Evolutionary conservation across 2,329 filamentous ascomycete species (phyloP), one percentile per base, ranked within the genome.

Genomic region (Fusarium udum): DNA sequence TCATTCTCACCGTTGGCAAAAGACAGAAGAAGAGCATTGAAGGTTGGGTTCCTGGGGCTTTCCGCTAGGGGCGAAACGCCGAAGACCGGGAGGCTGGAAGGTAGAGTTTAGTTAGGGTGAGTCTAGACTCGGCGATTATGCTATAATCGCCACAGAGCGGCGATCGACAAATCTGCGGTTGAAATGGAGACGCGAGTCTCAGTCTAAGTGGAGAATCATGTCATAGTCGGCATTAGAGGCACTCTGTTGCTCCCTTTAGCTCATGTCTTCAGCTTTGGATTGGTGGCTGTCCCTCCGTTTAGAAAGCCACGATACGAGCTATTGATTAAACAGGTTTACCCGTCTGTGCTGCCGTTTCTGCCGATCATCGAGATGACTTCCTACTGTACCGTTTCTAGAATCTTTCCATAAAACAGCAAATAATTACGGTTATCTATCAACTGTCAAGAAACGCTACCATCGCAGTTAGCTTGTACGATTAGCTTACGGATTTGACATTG

Each of bases 101-200:
- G 40, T 37, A 49, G 28, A 60, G 34, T 48, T 63, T 32, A 36
- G 31, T 24, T 28, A 34, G 60, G 32, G n/a, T 43, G 52, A 53
- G 67, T 70, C 67, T 70, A 65, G 67, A 69, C 53, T 68, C 32
- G 40, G 48, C 67, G 40, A 69, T 69, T 65, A 26, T 43, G 52
- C 59, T 31, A 15, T 22, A 6, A 43, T 36, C 48, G 67, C 60
- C 67, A 65, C 67, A 48, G 11, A 28, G 26, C n/a, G 14, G 34
- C 6, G 31, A 64, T 69, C 51, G 59, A 69, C 66, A 42, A 65
- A 53, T 46, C 13, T 18, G 31, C 32, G 46, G 16, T 26, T 36
- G 37, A 40, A 7, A 32, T 62, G 11, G 32, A 14, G 39, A 36
- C 22, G 37, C 46, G 12, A 45, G 37, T 32, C 31, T 52, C 37